These are phyloP conservation scores for Friedmanniomyces endolithicus DNA, from an alignment of 495 filamentous ascomycete species.

Conservation along the genomic window DNA sequence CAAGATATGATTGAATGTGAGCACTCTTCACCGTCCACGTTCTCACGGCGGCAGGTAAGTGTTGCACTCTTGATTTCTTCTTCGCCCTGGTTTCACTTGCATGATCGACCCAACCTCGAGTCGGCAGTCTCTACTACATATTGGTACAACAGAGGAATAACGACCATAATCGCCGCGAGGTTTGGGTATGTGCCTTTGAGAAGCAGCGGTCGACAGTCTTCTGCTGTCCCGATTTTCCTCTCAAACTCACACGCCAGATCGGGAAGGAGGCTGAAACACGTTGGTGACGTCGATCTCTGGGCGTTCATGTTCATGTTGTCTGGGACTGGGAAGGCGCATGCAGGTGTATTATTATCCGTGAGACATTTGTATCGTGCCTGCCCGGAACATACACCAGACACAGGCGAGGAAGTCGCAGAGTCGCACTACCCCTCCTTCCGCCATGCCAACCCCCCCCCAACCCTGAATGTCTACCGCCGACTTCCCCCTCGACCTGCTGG, in stretches of 20 bases:
- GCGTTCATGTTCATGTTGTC: too few relatives aligned
- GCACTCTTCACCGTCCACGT: background rate
- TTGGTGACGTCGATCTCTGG: too few relatives aligned
- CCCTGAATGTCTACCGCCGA: background rate
- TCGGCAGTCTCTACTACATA: background rate
- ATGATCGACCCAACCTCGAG: background rate
- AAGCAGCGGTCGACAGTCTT: too few relatives aligned
- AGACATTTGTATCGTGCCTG: too few relatives aligned
- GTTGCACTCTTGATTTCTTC: background rate
- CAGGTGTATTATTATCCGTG: background rate
- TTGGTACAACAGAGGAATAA: too few relatives aligned
- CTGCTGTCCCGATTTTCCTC: too few relatives aligned
- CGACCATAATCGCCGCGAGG: too few relatives aligned
- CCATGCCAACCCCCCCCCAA: background rate
- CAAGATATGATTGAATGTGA: too few relatives aligned
- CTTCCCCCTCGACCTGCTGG: background rate
- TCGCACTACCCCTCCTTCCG: background rate
- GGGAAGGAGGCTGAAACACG: too few relatives aligned
- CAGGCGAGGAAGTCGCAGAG: background rate
- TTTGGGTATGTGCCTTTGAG: too few relatives aligned
- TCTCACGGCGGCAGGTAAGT: background rate
- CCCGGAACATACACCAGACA: background rate
- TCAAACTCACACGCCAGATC: too few relatives aligned
- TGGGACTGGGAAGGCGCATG: too few relatives aligned
- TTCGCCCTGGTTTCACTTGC: background rate